phyloP scores from a whole-genome alignment of 1,139 yeast genomes.

The Pichia sorboxylosa region DNA sequence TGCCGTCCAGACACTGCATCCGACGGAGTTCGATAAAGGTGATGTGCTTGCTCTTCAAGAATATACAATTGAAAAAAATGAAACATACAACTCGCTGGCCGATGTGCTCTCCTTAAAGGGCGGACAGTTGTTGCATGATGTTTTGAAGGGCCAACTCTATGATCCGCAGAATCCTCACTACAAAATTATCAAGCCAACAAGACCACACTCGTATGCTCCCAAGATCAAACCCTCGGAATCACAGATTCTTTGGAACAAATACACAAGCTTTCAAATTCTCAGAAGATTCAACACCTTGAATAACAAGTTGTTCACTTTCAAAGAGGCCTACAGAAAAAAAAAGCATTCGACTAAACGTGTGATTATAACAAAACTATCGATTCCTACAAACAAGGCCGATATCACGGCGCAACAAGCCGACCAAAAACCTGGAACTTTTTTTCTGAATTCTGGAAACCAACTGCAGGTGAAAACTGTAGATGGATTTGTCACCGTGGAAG shows the following conservation, averaged over 20 bases:
- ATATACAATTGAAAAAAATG: constrained; percentile 23
- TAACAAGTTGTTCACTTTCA: constrained; percentile 49
- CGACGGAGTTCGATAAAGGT: constrained; percentile 77
- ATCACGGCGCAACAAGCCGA: not conserved
- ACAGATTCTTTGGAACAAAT: constrained; percentile 35
- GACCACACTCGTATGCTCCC: constrained; percentile 43
- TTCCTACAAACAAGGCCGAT: not conserved
- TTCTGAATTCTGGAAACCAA: constrained; percentile 5
- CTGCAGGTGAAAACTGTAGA: constrained; percentile 34
- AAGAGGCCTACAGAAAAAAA: constrained; percentile 15
- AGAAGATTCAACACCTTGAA: constrained; percentile 40
- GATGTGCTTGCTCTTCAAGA: constrained; percentile 50
- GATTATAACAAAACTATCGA: constrained; percentile 26
- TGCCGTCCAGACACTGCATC: constrained; percentile 82
- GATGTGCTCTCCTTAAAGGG: constrained; percentile 47
- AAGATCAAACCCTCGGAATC: constrained; percentile 35
- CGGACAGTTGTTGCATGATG: constrained; percentile 41
- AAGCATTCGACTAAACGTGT: constrained; percentile 31
- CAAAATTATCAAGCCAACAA: constrained; percentile 18
- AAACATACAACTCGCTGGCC: constrained; percentile 33
- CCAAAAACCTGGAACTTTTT: constrained; percentile 6
- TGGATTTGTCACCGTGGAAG: constrained; percentile 28
- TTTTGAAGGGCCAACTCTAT: constrained; percentile 30
- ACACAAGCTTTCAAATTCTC: constrained; percentile 30
- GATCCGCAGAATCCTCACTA: constrained; percentile 13